Percentiles rank a stretch among this genome's conserved stretches.
phyloP scores from a whole-genome alignment of 2,329 filamentous ascomycete genomes.

The Emergomyces pasteurianus region DNA sequence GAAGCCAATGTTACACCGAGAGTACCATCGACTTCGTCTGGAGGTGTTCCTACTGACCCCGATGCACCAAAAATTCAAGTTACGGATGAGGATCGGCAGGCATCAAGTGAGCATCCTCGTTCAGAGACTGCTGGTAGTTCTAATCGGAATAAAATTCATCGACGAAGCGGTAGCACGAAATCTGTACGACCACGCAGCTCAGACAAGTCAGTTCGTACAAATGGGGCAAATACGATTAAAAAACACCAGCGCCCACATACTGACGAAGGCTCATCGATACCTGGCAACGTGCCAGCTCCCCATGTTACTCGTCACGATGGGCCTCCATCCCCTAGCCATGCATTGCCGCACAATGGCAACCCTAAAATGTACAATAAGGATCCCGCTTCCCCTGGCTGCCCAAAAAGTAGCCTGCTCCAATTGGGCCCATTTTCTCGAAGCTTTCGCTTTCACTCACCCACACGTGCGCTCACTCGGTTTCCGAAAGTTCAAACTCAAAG shows the following conservation, averaged over 20 bases:
- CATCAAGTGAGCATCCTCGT: slow-evolving; percentile 18
- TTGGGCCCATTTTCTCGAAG: slow-evolving; percentile 27
- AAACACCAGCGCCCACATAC: slow-evolving; percentile 1
- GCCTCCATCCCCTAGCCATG: slow-evolving; percentile 13
- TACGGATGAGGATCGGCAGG: slow-evolving; percentile 46
- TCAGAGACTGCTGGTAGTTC: slow-evolving; percentile 7
- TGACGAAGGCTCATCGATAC: neutral
- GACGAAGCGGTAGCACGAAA: slow-evolving; percentile 22
- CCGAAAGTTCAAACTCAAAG: slow-evolving; percentile 40
- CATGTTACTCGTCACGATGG: slow-evolving; percentile 1
- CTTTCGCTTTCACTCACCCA: slow-evolving; percentile 29
- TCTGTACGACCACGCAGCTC: slow-evolving; percentile 14
- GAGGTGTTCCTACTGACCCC: slow-evolving; percentile 13
- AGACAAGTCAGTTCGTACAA: slow-evolving; percentile 11
- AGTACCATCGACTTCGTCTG: slow-evolving; percentile 14
- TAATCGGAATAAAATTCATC: slow-evolving; percentile 21
- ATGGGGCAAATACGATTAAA: neutral
- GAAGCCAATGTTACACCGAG: slow-evolving; percentile 13
- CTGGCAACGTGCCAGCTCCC: neutral
- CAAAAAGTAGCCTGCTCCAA: slow-evolving; percentile 32
- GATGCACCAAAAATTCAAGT: slow-evolving; percentile 63
- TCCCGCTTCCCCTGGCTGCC: slow-evolving; percentile 25
- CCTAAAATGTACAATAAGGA: slow-evolving; percentile 26
- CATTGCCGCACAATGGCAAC: slow-evolving; percentile 23
- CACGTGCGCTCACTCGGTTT: slow-evolving; percentile 37